Conservation (phyloP, 208 protist genomes). For the Strigomonas culicis region DNA sequence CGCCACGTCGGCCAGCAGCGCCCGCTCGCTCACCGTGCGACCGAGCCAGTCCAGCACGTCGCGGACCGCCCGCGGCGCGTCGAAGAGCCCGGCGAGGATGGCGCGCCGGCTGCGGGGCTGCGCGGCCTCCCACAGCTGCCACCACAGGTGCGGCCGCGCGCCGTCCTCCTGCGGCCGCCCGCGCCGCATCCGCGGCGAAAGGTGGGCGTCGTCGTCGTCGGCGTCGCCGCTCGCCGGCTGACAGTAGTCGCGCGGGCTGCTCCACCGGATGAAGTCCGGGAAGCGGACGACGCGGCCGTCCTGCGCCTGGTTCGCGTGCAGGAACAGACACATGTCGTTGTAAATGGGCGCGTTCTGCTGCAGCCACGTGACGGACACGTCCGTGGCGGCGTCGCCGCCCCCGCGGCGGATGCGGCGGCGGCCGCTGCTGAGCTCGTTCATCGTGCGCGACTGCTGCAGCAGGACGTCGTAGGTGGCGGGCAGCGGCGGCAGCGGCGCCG, state of each 20-base stretch:
- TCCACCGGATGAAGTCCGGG: conserved; percentile 86
- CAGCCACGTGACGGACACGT: conserved; percentile 27
- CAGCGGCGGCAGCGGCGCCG: conserved; percentile 46
- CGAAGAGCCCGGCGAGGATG: conserved; percentile 43
- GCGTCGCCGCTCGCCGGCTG: background rate
- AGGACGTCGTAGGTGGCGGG: conserved; percentile 63
- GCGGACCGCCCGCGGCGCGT: conserved; percentile 35
- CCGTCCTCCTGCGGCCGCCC: conserved; percentile 10
- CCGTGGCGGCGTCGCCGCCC: background rate
- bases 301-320: conserved; percentile 63
- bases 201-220: conserved; percentile 44
- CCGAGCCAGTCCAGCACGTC: conserved; percentile 53
- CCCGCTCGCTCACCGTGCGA: background rate
- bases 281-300: conserved; percentile 75
- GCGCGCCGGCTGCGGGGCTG: conserved; percentile 43
- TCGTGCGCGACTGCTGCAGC: conserved; percentile 39
- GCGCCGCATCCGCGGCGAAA: conserved; percentile 71
- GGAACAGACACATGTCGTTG: conserved; percentile 89
- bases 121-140: conserved; percentile 58
- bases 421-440: conserved; percentile 35
- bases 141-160: conserved; percentile 53
- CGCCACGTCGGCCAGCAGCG: conserved; percentile 16
- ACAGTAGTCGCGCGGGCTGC: conserved; percentile 82
- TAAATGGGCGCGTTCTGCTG: conserved; percentile 56
- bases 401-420: background rate